phyloP scores from a whole-genome alignment of 192 early-diverging fungal species.

The Piromyces sp. region DNA sequence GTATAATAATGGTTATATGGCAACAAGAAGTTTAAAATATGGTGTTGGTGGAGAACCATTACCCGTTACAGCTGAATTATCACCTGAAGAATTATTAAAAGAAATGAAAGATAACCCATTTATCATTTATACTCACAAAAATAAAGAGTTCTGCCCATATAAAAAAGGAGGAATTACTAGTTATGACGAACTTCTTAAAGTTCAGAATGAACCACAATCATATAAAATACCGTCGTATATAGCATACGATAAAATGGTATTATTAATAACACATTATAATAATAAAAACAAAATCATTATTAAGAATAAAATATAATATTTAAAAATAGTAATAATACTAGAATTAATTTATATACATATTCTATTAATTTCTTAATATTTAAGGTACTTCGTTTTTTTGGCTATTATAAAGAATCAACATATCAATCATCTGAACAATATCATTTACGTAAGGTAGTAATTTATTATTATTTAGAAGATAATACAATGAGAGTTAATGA shows the following conservation, averaged over 20 bases:
- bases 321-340: too few relatives aligned
- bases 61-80: neutral
- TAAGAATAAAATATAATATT: too few relatives aligned
- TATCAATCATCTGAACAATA: slow-evolving; percentile 41
- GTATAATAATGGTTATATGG: neutral
- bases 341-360: too few relatives aligned
- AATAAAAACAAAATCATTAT: too few relatives aligned
- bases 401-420: slow-evolving; percentile 45
- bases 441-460: slow-evolving; percentile 33
- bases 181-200: neutral
- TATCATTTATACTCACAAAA: neutral
- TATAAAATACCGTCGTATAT: neutral
- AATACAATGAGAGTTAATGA: slow-evolving; percentile 46
- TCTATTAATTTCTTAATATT: too few relatives aligned
- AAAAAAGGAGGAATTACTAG: neutral
- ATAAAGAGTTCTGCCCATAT: neutral
- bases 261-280: too few relatives aligned
- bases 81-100: neutral
- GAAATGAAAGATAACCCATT: neutral
- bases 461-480: slow-evolving; percentile 42
- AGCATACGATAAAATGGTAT: neutral
- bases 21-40: neutral
- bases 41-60: neutral
- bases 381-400: slow-evolving; percentile 39
- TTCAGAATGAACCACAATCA: neutral